A percentile compares a stretch with the other conserved stretches of the same genome.
phyloP scores from a whole-genome alignment of 1,284 basidiomycete species.

The Mycena citricolor region DNA sequence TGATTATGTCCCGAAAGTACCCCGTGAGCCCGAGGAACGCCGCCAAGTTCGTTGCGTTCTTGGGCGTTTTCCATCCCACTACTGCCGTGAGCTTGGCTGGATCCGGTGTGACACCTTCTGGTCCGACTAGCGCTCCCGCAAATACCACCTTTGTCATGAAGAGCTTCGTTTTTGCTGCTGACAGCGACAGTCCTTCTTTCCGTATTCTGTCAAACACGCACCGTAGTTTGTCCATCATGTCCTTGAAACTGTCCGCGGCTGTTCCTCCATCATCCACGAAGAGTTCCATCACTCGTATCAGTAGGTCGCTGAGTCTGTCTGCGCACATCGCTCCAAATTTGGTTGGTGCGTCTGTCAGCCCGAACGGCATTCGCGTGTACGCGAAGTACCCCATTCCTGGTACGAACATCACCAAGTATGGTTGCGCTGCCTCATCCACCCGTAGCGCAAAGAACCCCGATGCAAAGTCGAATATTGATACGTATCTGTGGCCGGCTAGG shows the following conservation, averaged over 20 bases:
- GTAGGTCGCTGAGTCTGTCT: slow-evolving; percentile 1
- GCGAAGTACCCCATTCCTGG: slow-evolving; percentile 39
- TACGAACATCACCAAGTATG: slow-evolving; percentile 39
- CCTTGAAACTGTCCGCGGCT: slow-evolving; percentile 28
- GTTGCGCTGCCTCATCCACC: slow-evolving; percentile 29
- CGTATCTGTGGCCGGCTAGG: slow-evolving; percentile 32
- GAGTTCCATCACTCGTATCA: slow-evolving; percentile 27
- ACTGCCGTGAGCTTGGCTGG: slow-evolving; percentile 34
- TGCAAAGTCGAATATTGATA: slow-evolving; percentile 34
- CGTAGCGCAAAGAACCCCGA: slow-evolving; percentile 34
- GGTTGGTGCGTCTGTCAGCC: slow-evolving; percentile 41
- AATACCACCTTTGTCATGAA: slow-evolving; percentile 35
- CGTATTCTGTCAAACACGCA: slow-evolving; percentile 25
- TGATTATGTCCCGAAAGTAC: slow-evolving; percentile 30
- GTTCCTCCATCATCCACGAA: slow-evolving; percentile 36
- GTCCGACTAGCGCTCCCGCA: slow-evolving; percentile 32
- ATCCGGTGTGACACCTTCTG: slow-evolving; percentile 32
- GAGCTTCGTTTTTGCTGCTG: slow-evolving; percentile 31
- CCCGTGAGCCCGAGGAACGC: slow-evolving; percentile 29
- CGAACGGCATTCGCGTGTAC: slow-evolving; percentile 40
- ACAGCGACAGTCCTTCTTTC: slow-evolving; percentile 30
- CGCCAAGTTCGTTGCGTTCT: slow-evolving; percentile 27
- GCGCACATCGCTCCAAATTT: slow-evolving; percentile 32
- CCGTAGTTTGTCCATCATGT: slow-evolving; percentile 24
- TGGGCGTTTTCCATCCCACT: slow-evolving; percentile 33